These are phyloP conservation scores for Solanum hybrid DNA, from an alignment of 305 asterid genomes.

Conservation along the genomic window DNA sequence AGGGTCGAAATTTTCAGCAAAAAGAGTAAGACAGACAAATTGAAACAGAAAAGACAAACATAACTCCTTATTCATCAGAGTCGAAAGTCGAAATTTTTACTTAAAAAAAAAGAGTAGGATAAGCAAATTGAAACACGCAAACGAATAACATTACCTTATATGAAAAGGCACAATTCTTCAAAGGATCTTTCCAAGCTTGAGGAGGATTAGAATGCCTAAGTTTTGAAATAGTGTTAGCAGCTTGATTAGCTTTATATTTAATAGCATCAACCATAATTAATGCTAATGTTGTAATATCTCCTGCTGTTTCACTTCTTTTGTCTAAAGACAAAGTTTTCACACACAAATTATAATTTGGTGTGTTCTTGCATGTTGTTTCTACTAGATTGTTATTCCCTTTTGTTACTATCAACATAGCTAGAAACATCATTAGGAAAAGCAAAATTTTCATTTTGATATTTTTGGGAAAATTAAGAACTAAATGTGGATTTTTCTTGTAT, in stretches of 20 bases:
- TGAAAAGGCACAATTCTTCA: slow-evolving; percentile 2
- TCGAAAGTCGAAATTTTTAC: neutral
- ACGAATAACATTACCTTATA: neutral
- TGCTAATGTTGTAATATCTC: neutral
- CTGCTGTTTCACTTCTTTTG: neutral
- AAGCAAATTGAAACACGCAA: too few relatives aligned
- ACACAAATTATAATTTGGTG: slow-evolving; percentile 12
- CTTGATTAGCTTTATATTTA: neutral
- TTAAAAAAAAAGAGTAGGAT: too few relatives aligned
- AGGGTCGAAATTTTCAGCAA: neutral
- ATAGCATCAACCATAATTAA: slow-evolving; percentile 10
- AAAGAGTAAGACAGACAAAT: too few relatives aligned
- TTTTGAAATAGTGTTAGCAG: neutral
- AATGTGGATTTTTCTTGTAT: neutral
- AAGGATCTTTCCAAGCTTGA: neutral
- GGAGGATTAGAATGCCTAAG: neutral
- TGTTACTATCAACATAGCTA: neutral
- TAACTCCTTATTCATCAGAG: neutral
- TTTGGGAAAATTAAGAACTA: neutral
- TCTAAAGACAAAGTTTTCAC: neutral
- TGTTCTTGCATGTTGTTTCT: slow-evolving; percentile 1
- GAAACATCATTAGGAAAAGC: neutral
- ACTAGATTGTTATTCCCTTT: neutral
- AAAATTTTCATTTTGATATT: neutral
- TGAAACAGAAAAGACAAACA: rapidly evolving